These are phyloP conservation scores for Chaetomium olivaceum DNA, from an alignment of 2,329 filamentous ascomycete genomes.

Conservation along the genomic window DNA sequence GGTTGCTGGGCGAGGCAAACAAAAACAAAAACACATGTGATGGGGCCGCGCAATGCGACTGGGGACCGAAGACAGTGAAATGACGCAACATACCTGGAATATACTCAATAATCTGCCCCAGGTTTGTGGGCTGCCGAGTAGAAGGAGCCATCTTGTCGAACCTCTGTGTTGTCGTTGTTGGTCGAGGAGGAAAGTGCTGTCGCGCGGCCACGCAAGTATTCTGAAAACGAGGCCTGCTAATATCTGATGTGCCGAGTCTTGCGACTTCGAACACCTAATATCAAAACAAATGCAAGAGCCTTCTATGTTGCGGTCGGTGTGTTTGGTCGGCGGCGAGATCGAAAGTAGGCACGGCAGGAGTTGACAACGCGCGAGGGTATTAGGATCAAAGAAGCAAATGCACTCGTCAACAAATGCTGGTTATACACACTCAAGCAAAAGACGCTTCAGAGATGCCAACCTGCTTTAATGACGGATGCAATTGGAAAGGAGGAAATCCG, in stretches of 20 bases:
- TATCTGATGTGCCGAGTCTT: constrained; percentile 4
- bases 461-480: constrained; percentile 27
- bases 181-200: neutral
- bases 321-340: neutral
- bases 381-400: neutral
- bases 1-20: neutral
- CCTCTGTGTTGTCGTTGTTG: constrained; percentile 28
- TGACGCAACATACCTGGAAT: constrained; percentile 73
- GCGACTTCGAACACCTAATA: neutral
- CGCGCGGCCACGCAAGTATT: constrained; percentile 11
- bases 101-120: constrained; percentile 93
- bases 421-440: neutral
- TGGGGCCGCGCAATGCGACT: neutral
- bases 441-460: constrained; percentile 6
- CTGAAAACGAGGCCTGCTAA: neutral
- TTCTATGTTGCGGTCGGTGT: neutral
- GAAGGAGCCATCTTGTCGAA: constrained; percentile 51
- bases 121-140: constrained; percentile 54
- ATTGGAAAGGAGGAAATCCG: constrained; percentile 33
- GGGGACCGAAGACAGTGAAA: neutral
- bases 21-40: constrained; percentile 10
- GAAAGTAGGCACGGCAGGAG: neutral
- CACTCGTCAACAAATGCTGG: neutral
- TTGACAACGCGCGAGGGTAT: neutral
- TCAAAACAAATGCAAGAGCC: neutral